Percentiles rank a stretch among this genome's conserved stretches.
These are phyloP conservation scores for Aspergillus glaucus DNA, from an alignment of 2,329 filamentous ascomycete genomes.

Conservation along the genomic window DNA sequence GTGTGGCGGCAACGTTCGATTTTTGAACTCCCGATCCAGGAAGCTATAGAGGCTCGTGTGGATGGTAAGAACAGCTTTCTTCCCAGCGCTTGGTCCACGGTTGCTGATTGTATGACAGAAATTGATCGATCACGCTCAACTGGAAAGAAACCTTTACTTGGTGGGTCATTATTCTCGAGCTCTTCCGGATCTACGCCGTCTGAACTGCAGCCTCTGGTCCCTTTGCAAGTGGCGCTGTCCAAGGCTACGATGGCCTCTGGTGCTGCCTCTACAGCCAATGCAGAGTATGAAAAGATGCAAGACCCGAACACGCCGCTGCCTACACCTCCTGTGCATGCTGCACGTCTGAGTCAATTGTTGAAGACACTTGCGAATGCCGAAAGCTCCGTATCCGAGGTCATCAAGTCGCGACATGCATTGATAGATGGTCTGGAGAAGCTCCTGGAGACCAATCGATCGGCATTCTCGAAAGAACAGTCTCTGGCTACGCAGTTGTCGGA, in stretches of 20 bases:
- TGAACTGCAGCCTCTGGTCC: conserved; percentile 70
- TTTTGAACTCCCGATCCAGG: conserved; percentile 74
- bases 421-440: conserved; percentile 78
- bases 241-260: conserved; percentile 67
- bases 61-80: conserved; percentile 55
- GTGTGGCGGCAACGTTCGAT: conserved; percentile 87
- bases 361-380: conserved; percentile 85
- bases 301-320: conserved; percentile 64
- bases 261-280: conserved; percentile 63
- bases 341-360: conserved; percentile 79
- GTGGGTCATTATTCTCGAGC: conserved; percentile 65
- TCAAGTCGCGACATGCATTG: conserved; percentile 74
- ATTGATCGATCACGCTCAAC: conserved; percentile 50
- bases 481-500: conserved; percentile 57
- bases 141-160: conserved; percentile 52
- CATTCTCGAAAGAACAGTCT: conserved; percentile 63
- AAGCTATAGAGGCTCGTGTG: conserved; percentile 70
- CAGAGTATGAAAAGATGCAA: conserved; percentile 78
- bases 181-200: conserved; percentile 56
- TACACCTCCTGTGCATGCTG: conserved; percentile 83
- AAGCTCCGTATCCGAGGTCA: conserved; percentile 78
- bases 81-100: background rate
- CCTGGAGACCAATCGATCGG: conserved; percentile 64
- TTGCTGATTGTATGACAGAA: conserved; percentile 32
- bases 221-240: conserved; percentile 64